Evolutionary conservation across 805 yeast species (phyloP).

Genomic region (Yarrowia sp.): DNA sequence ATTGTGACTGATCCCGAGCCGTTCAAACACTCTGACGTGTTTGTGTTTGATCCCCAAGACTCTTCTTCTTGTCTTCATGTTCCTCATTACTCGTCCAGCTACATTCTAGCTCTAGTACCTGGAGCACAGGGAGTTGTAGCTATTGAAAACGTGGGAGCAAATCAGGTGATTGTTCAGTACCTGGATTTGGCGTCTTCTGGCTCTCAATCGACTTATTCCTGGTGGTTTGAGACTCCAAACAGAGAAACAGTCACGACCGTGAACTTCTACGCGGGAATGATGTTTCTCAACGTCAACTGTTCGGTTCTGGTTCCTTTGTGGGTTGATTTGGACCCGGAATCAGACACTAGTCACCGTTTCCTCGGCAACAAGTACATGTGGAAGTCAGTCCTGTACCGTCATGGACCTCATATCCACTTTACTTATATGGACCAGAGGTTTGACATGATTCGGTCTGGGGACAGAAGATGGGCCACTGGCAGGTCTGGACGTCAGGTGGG

Average conservation of each 20-base stretch:
- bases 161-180: background rate
- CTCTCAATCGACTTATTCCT: background rate
- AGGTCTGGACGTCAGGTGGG: background rate
- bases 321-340: background rate
- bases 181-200: background rate
- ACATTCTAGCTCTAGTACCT: background rate
- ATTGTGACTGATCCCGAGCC: too few species aligned
- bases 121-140: background rate
- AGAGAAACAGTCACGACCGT: background rate
- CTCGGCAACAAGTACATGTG: background rate
- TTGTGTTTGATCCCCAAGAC: background rate
- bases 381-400: background rate
- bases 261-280: background rate
- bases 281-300: background rate
- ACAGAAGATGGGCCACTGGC: background rate
- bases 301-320: background rate
- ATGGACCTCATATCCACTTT: background rate
- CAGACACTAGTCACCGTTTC: too few species aligned
- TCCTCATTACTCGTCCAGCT: background rate
- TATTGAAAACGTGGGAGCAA: background rate
- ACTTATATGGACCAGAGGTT: too few species aligned
- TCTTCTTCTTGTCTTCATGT: background rate
- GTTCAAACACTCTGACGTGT: too few species aligned
- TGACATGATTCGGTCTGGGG: background rate
- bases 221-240: too few species aligned